A percentile compares a stretch with the other conserved stretches of the same genome.
phyloP scores from a whole-genome alignment of 1,139 yeast species.

The Nakaseomyces delphensis region DNA sequence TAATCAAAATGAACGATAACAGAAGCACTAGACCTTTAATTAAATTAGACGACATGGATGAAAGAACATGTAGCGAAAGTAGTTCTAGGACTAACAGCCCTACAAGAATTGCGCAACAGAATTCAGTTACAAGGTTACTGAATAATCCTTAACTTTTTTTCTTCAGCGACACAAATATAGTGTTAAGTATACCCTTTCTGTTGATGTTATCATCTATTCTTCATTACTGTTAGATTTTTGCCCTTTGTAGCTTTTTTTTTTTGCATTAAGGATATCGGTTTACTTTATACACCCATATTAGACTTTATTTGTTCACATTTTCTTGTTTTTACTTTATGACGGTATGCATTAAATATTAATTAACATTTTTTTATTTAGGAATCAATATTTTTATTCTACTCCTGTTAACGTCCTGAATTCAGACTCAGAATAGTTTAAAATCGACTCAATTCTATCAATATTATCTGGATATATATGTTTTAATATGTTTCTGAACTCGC shows the following conservation, averaged over 20 bases:
- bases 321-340: not conserved
- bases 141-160: constrained; percentile 1
- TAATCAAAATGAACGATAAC: not conserved
- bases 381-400: constrained; percentile 35
- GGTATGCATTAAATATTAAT: constrained; percentile 1
- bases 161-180: not conserved
- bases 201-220: too few relatives aligned
- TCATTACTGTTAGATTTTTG: too few relatives aligned
- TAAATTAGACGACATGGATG: constrained; percentile 18
- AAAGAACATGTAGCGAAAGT: constrained; percentile 28
- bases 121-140: constrained; percentile 5
- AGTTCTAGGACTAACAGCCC: constrained; percentile 24
- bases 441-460: constrained; percentile 17
- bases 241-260: too few relatives aligned
- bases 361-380: not conserved
- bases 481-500: constrained; percentile 41
- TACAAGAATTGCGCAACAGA: constrained; percentile 4
- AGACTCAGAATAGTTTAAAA: constrained; percentile 32
- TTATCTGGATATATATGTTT: constrained; percentile 32
- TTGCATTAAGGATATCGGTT: not conserved
- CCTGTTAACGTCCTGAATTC: constrained; percentile 64
- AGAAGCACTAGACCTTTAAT: constrained; percentile 4
- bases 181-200: too few relatives aligned
- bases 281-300: not conserved
- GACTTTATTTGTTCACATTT: not conserved